Evolutionary conservation across 495 filamentous ascomycete species (phyloP).

Genomic region (Stereocaulon alpinum): DNA sequence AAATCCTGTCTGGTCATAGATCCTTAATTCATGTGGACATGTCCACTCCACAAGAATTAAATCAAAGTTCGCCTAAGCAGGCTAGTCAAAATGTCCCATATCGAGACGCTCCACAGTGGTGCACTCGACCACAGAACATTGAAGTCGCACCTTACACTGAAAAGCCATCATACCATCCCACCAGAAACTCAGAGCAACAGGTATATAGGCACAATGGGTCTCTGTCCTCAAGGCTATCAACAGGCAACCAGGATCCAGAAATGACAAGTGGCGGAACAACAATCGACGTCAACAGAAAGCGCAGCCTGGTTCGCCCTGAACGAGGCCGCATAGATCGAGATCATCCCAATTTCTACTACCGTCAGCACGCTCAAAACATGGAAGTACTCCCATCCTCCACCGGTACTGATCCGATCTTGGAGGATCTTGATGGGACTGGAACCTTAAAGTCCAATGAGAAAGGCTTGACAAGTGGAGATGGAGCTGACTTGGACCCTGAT

Average conservation of each 20-base stretch:
- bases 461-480: slow-evolving; percentile 44
- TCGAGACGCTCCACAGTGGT: no score
- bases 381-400: slow-evolving; percentile 77
- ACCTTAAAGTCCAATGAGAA: slow-evolving; percentile 39
- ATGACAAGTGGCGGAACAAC: slow-evolving; percentile 22
- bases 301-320: slow-evolving; percentile 80
- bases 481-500: slow-evolving; percentile 20
- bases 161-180: no score
- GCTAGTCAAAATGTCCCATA: no score
- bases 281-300: slow-evolving; percentile 53
- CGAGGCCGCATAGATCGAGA: slow-evolving; percentile 67
- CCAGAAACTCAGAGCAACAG: no score
- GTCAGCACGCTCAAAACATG: slow-evolving; percentile 82
- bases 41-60: no score
- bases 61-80: no score
- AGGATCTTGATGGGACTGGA: slow-evolving; percentile 50
- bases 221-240: background rate
- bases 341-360: slow-evolving; percentile 90
- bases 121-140: no score
- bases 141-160: no score
- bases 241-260: slow-evolving; percentile 20
- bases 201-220: no score
- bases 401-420: slow-evolving; percentile 77
- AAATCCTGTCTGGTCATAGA: no score
- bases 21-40: no score